Evolutionary conservation across 768 basidiomycete genomes (phyloP).

Genomic region (Tylopilus sp.): DNA sequence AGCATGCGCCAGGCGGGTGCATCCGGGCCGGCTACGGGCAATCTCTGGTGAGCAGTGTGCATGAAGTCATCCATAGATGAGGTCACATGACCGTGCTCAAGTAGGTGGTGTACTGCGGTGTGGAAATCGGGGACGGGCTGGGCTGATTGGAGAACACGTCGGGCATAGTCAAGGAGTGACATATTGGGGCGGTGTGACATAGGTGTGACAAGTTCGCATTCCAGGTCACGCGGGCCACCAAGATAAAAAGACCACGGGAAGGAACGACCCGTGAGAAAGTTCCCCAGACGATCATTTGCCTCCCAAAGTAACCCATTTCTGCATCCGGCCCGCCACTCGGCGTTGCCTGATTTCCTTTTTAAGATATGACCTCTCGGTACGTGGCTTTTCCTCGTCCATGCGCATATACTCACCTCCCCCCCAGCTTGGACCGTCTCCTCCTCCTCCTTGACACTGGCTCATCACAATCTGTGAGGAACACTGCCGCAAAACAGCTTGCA

Average conservation of each 20-base stretch:
- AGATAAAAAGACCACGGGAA: constrained; percentile 62
- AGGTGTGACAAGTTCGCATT: constrained; percentile 36
- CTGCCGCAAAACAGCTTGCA: constrained; percentile 96
- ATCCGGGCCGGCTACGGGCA: constrained; percentile 37
- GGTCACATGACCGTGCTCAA: neutral
- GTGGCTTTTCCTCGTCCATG: constrained; percentile 5
- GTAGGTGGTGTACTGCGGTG: neutral
- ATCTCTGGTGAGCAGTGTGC: constrained; percentile 42
- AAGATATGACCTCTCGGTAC: constrained; percentile 76
- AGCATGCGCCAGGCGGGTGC: constrained; percentile 56
- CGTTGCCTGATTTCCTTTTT: constrained; percentile 52
- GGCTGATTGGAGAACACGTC: constrained; percentile 8
- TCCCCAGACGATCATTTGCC: constrained; percentile 46
- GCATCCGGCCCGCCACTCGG: constrained; percentile 39
- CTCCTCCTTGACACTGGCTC: constrained; percentile 94
- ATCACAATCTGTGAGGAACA: constrained; percentile 81
- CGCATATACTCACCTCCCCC: neutral
- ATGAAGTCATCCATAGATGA: constrained; percentile 37
- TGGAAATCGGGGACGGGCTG: constrained; percentile 6
- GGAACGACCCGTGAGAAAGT: constrained; percentile 44
- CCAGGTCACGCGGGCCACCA: constrained; percentile 40
- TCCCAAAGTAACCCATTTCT: constrained; percentile 38
- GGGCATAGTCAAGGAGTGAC: constrained; percentile 10
- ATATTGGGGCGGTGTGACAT: constrained; percentile 21
- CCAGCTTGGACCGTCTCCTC: constrained; percentile 94